Evolutionary conservation across 495 filamentous ascomycete species (phyloP), one percentile per base, ranked within the genome.

Genomic region (Annulohypoxylon bovei): DNA sequence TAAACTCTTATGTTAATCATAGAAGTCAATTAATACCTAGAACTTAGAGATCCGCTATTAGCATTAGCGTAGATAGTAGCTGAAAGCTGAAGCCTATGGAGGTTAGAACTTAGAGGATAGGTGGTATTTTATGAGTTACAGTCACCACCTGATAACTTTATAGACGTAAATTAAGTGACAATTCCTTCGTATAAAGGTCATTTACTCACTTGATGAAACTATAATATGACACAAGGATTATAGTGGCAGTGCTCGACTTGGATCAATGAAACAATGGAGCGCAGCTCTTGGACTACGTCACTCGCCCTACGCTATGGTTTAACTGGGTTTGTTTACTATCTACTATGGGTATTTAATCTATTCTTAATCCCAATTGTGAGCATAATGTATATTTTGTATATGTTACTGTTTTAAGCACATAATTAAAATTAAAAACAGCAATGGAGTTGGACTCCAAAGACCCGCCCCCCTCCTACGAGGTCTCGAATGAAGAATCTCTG

Each of bases 281-380:
- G 12, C 20, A 14, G 9, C 12, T 58, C 55, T 58, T 58, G 37
- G 55, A 58, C 55, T 58, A 58, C 55, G 55, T 58, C 55, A 58
- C 55, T 2, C 12, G 37, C 12, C 1, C 25, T 25, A 3, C 12
- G 37, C n/a, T 1, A 14, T 58, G 20, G 6, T 6, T 16, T 58
- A 28, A 2, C 6, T 28, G 12, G 23, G 25, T 4, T 12, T 14
- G 9, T n/a, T n/a, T 50, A 28, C 7, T 4, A 4, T 25, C 0
- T 11, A 6, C 20, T 28, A 20, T 18, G 37, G 28, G 22, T 16
- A 58, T 58, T 42, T 22, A 44, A 44, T 44, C 3, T 30, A 7
- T 3, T 0, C 14, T 6, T 5, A 6, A 28, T 27, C 46, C 23
- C n/a, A 28, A 5, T 11, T 25, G 20, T 23, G 20, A 25, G 20